A percentile compares a stretch with the other conserved stretches of the same genome.
phyloP scores from a whole-genome alignment of 495 filamentous ascomycete species.

The Penicillium argentinense region DNA sequence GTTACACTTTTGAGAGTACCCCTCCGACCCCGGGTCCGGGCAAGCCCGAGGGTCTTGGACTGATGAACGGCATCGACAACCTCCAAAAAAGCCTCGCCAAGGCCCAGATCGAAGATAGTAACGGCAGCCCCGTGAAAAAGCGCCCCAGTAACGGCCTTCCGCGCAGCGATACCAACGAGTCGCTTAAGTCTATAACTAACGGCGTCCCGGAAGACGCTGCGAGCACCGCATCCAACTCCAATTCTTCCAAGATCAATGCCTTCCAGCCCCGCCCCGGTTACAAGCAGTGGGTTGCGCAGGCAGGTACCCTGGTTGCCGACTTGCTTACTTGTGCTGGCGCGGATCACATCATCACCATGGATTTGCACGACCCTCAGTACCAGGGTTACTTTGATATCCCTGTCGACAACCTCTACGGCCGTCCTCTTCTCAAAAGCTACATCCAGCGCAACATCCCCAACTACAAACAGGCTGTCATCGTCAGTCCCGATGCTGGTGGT shows the following conservation, averaged over 20 bases:
- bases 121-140: slow-evolving; percentile 42
- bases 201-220: slow-evolving; percentile 53
- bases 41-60: slow-evolving; percentile 58
- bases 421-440: slow-evolving; percentile 83
- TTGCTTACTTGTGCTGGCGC: slow-evolving; percentile 93
- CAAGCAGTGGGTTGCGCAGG: slow-evolving; percentile 97
- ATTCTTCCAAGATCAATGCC: slow-evolving; percentile 45
- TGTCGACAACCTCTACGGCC: slow-evolving; percentile 92
- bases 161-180: slow-evolving; percentile 65
- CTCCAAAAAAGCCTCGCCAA: slow-evolving; percentile 66
- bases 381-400: slow-evolving; percentile 99
- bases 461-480: slow-evolving; percentile 84
- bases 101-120: slow-evolving; percentile 56
- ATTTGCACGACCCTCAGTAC: slow-evolving; percentile 97
- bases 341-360: slow-evolving; percentile 94
- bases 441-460: slow-evolving; percentile 86
- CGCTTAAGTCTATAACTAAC: slow-evolving; percentile 47
- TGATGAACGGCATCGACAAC: slow-evolving; percentile 62
- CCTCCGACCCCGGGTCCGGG: slow-evolving; percentile 79
- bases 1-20: slow-evolving; percentile 91
- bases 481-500: slow-evolving; percentile 94
- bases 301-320: slow-evolving; percentile 92
- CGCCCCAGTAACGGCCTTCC: slow-evolving; percentile 39
- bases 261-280: slow-evolving; percentile 90
- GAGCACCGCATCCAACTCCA: slow-evolving; percentile 44